Evolutionary conservation across 345 rosid genomes (phyloP).

Genomic region (Cardiospermum halicacabum): DNA sequence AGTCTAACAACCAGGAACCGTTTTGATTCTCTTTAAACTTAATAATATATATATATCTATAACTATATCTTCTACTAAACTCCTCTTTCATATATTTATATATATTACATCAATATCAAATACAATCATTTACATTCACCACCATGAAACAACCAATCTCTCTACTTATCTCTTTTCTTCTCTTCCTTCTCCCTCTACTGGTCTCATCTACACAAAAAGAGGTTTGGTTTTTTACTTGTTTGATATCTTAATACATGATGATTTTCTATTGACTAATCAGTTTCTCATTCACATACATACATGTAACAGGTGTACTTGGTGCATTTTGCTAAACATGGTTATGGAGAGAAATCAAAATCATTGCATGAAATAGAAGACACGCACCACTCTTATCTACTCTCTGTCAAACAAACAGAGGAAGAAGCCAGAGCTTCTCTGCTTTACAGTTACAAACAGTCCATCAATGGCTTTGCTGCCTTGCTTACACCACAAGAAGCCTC

Average conservation of each 20-base stretch:
- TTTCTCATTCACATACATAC: no score
- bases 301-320: constrained; percentile 61
- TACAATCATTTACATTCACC: not conserved
- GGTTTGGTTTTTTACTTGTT: constrained; percentile 13
- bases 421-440: constrained; percentile 61
- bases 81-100: no score
- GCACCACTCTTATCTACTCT: constrained; percentile 56
- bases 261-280: no score
- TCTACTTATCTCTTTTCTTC: constrained; percentile 24
- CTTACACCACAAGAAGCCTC: constrained; percentile 64
- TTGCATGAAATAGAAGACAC: constrained; percentile 52
- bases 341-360: constrained; percentile 46
- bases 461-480: constrained; percentile 79
- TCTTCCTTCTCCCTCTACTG: constrained; percentile 42
- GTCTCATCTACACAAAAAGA: constrained; percentile 37
- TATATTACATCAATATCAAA: not conserved
- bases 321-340: constrained; percentile 49
- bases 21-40: no score
- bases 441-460: constrained; percentile 85
- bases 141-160: constrained; percentile 28
- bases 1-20: no score
- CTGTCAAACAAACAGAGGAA: constrained; percentile 59
- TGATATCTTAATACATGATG: no score
- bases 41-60: no score
- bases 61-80: no score